Evolutionary conservation across 176 grass and related monocot species (phyloP).

Genomic region (Rhynchospora tenuis): DNA sequence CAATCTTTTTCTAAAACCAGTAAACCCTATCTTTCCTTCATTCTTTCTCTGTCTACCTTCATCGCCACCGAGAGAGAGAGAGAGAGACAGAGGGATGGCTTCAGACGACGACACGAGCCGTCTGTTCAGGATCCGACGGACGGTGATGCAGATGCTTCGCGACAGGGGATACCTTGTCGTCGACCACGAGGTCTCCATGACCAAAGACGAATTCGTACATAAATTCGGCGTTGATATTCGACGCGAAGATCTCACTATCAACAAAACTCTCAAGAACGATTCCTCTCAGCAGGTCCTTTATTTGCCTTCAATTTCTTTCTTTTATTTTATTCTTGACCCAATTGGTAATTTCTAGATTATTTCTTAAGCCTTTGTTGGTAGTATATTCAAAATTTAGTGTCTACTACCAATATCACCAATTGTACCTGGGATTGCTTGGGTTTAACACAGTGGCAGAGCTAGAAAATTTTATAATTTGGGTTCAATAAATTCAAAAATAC

Average conservation of each 20-base stretch:
- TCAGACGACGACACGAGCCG: conserved; percentile 51
- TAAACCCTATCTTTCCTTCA: neutral
- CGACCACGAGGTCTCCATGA: conserved; percentile 15
- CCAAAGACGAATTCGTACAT: conserved; percentile 23
- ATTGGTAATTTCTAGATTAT: neutral
- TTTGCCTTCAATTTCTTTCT: neutral
- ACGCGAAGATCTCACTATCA: conserved; percentile 52
- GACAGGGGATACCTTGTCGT: conserved; percentile 50
- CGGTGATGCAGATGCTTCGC: conserved; percentile 66
- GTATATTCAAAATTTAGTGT: neutral
- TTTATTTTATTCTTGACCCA: neutral
- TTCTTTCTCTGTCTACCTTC: conserved; percentile 16
- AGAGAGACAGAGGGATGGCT: conserved; percentile 37
- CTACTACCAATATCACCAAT: neutral
- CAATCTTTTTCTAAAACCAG: neutral
- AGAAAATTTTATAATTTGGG: no score
- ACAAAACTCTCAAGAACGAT: conserved; percentile 4
- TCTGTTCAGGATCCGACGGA: conserved; percentile 59
- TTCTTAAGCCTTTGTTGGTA: neutral
- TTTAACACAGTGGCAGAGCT: no score
- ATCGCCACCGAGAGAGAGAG: neutral
- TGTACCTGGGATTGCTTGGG: neutral
- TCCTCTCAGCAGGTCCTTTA: conserved; percentile 34
- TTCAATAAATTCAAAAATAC: no score
- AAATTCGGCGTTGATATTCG: conserved; percentile 34